Percentiles rank a stretch among this genome's conserved stretches.
Conservation (phyloP, 2,329 filamentous ascomycete species). For the Stachybotrys elegans region DNA sequence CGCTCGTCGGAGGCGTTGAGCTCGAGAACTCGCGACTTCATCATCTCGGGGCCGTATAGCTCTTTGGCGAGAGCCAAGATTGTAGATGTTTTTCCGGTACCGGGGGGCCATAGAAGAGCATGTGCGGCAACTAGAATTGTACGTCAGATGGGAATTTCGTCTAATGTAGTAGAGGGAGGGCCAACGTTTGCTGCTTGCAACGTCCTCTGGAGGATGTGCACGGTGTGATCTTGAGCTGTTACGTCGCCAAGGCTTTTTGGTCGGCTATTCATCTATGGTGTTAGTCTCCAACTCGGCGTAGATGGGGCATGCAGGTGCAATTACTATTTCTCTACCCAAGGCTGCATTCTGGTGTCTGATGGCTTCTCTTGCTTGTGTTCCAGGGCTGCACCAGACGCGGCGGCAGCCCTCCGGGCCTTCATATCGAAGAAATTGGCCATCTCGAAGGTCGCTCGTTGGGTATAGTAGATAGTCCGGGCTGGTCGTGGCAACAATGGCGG, state of each 20-base stretch:
- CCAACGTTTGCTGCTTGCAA: constrained; percentile 86
- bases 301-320: background rate
- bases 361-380: constrained; percentile 61
- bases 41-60: constrained; percentile 91
- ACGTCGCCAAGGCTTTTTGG: constrained; percentile 94
- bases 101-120: constrained; percentile 99
- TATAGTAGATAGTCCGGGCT: too few relatives aligned
- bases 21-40: constrained; percentile 92
- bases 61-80: constrained; percentile 96
- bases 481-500: too few relatives aligned
- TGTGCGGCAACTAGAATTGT: constrained; percentile 72
- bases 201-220: constrained; percentile 85
- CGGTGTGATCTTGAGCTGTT: constrained; percentile 94
- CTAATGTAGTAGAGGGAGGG: background rate
- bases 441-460: too few relatives aligned
- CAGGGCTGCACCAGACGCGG: constrained; percentile 55
- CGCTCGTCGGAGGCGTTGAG: constrained; percentile 99
- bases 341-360: constrained; percentile 63
- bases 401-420: constrained; percentile 80
- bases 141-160: constrained; percentile 2
- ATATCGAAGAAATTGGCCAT: constrained; percentile 96
- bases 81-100: constrained; percentile 96
- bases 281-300: constrained; percentile 18
- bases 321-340: constrained; percentile 98
- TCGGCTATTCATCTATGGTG: constrained; percentile 57